Evolutionary conservation across 805 yeast genomes (phyloP), one percentile per base, ranked within the genome.

Genomic region (Lipomyces anomalus): DNA sequence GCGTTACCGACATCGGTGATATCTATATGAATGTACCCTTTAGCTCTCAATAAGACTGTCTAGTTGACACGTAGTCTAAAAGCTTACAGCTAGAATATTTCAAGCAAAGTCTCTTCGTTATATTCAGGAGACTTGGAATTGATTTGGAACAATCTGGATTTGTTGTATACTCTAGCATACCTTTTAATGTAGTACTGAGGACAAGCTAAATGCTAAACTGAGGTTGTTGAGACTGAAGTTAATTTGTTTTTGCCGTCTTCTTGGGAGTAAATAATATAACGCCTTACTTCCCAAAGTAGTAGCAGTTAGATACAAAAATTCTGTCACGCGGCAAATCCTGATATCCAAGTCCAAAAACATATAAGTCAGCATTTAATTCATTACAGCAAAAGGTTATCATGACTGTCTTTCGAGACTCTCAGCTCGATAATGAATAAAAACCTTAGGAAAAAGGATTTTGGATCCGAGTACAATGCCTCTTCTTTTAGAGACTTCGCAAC

Each of bases 401-500:
- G n/a, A n/a, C n/a, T n/a, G n/a, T n/a, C n/a, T n/a, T n/a, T n/a
- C n/a, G n/a, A n/a, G n/a, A n/a, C n/a, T n/a, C n/a, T n/a, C n/a
- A n/a, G n/a, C n/a, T n/a, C n/a, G n/a, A 26, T 13, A 9, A 26
- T 26, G 30, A 26, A 26, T 13, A 26, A 9, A 13, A 13, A 13
- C 11, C 11, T 9, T 9, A 13, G 36, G 18, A 32, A 26, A 6
- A 22, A 13, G 7, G 57, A 59, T 7, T 60, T 57, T 16, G 64
- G 62, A 4, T 45, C 52, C 22, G 69, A 63, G 13, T 72, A 70
- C n/a, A 63, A 62, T 1, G 67, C 63, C 22, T 72, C 72, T 39
- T 67, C 64, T 11, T 84, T 82, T 64, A 87, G 87, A 2, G 87
- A 80, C 50, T 82, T 77, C 57, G 75, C 61, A n/a, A 65, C 76